A percentile compares a stretch with the other conserved stretches of the same genome.
Evolutionary conservation across 495 filamentous ascomycete genomes (phyloP).

Genomic region (Neurospora sp.): DNA sequence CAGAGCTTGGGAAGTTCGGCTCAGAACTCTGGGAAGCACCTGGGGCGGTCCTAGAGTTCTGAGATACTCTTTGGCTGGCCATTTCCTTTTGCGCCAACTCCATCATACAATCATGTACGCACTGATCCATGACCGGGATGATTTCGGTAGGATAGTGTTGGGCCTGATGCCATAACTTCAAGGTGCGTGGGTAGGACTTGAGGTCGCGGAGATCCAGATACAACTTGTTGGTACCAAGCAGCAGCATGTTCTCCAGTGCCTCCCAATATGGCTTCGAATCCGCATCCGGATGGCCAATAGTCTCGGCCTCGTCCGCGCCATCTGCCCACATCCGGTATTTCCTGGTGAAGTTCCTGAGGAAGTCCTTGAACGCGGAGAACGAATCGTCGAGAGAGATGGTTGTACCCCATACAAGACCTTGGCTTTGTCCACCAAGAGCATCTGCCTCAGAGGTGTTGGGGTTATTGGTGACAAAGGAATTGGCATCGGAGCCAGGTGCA

Average conservation of each 20-base stretch:
- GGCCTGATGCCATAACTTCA: conserved; percentile 91
- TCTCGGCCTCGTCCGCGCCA: conserved; percentile 69
- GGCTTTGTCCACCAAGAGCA: conserved; percentile 67
- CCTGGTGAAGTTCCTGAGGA: conserved; percentile 75
- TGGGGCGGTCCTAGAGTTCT: background rate
- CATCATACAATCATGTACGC: conserved; percentile 85
- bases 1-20: conserved; percentile 64
- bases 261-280: conserved; percentile 70
- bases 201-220: conserved; percentile 86
- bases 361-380: conserved; percentile 77
- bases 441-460: conserved; percentile 88
- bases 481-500: conserved; percentile 58
- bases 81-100: conserved; percentile 77
- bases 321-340: conserved; percentile 90
- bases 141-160: conserved; percentile 92
- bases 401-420: conserved; percentile 90
- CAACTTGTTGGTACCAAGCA: conserved; percentile 68
- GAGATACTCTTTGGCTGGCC: conserved; percentile 48
- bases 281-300: conserved; percentile 49
- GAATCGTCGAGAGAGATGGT: conserved; percentile 91
- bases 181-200: conserved; percentile 82
- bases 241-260: conserved; percentile 81
- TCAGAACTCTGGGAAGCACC: conserved; percentile 53
- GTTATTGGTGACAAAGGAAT: conserved; percentile 78
- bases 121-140: conserved; percentile 91